phyloP scores from a whole-genome alignment of 1,284 basidiomycete species.

The Microbotryum scabiosae region DNA sequence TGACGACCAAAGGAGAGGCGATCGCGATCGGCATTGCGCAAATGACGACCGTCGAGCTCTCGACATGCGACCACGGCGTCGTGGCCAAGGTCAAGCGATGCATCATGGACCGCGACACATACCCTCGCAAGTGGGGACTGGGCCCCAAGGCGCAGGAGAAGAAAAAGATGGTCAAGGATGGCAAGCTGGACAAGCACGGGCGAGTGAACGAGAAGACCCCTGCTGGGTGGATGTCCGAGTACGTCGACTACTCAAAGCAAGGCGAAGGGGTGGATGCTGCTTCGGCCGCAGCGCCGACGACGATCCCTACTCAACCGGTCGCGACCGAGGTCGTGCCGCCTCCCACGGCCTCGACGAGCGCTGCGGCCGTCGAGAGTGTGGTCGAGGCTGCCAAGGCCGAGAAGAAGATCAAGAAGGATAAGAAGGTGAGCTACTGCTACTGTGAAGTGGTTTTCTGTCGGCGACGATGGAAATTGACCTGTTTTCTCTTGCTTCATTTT shows the following conservation, averaged over 20 bases:
- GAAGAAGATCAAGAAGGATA: slow-evolving; percentile 9
- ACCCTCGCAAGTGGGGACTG: slow-evolving; percentile 95
- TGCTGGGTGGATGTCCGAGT: slow-evolving; percentile 79
- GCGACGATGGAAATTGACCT: slow-evolving; percentile 8
- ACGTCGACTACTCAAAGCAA: slow-evolving; percentile 71
- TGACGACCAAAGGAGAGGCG: slow-evolving; percentile 99
- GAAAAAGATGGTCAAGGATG: slow-evolving; percentile 91
- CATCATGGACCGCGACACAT: slow-evolving; percentile 94
- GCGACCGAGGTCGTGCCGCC: slow-evolving; percentile 34
- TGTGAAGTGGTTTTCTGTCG: not conserved
- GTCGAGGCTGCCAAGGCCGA: slow-evolving; percentile 30
- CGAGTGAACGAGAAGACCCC: slow-evolving; percentile 88
- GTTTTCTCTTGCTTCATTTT: too few species aligned
- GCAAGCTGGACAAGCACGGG: slow-evolving; percentile 92
- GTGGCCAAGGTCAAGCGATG: slow-evolving; percentile 99
- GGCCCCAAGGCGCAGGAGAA: slow-evolving; percentile 94
- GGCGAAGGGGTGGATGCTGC: slow-evolving; percentile 34
- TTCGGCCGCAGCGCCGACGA: slow-evolving; percentile 16
- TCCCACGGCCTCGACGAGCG: slow-evolving; percentile 33
- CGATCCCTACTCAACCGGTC: slow-evolving; percentile 35
- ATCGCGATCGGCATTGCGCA: slow-evolving; percentile 81
- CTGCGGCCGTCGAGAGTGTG: slow-evolving; percentile 34
- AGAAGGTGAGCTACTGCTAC: slow-evolving; percentile 25
- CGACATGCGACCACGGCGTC: slow-evolving; percentile 96
- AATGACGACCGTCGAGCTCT: slow-evolving; percentile 97